phyloP scores from a whole-genome alignment of 768 basidiomycete species.

The Naematelia encephala region DNA sequence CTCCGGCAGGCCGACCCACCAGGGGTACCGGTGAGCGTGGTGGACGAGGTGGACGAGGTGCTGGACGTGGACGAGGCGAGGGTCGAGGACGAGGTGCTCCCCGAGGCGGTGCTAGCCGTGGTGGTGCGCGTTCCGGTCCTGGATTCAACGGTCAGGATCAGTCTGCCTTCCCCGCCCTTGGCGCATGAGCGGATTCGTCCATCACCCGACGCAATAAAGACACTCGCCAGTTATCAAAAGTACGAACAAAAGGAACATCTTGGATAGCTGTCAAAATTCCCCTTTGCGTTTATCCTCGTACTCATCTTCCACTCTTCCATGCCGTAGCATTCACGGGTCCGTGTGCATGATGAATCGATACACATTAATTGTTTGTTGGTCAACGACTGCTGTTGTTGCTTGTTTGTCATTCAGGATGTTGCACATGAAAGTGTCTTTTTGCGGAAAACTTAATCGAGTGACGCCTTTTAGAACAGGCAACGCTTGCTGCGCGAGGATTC shows the following conservation, averaged over 20 bases:
- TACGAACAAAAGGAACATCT: neutral
- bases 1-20: constrained; percentile 56
- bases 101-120: constrained; percentile 55
- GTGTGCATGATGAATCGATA: neutral
- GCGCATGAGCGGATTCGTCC: constrained; percentile 29
- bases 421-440: no score
- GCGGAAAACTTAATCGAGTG: neutral
- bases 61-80: constrained; percentile 31
- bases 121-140: constrained; percentile 52
- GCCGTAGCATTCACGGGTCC: neutral
- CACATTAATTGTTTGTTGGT: neutral
- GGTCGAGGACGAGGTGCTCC: constrained; percentile 54
- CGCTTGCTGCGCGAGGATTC: neutral
- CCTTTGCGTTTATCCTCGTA: neutral
- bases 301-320: neutral
- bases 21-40: constrained; percentile 57
- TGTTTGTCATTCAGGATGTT: no score
- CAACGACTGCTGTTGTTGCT: neutral
- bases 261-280: neutral
- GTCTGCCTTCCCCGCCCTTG: constrained; percentile 81
- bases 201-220: neutral
- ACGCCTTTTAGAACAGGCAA: neutral
- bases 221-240: neutral
- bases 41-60: constrained; percentile 57
- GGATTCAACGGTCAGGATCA: constrained; percentile 74